Base-by-base conservation (phyloP, 768 basidiomycete species). In the Lentinula edodes region DNA sequence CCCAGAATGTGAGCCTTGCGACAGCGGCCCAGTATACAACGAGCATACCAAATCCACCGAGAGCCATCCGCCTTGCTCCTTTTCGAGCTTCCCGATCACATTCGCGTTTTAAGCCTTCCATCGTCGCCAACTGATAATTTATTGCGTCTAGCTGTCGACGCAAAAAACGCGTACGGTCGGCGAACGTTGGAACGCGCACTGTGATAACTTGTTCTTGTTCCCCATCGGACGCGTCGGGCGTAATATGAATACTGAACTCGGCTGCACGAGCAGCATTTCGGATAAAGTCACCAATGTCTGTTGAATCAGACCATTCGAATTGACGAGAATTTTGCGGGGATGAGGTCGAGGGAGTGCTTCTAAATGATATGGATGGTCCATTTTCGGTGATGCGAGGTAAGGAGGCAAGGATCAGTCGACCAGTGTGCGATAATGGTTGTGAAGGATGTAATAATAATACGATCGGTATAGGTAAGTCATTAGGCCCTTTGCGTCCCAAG, bases 391-490 rank as follows among this genome's bases (percentile, higher is more conserved):
- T 20, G 0, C 74, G 73, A 0, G 71, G 70, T 43, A 83, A 66
- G 13, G 77, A 76, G 6, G 81, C 77, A 4, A 77, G 70, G 28
- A 89, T 86, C 43, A 88, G 80, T 12, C 81, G 74, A 53, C 80
- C 76, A 52, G 86, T 76, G 67, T 90, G 87, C 1, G 84, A 85
- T 6, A 89, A 79, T 0, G 87, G 88, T 65, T 89, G 88, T 0
- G 84, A 82, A 5, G 87, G 87, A 62, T 89, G 88, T 0, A 89
- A 76, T 6, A 89, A 80, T 62, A 88, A 81, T 5, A 88, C 83
- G 65, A 82, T 66, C 68, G 85, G 76, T 50, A 60, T 10, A 51
- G 48, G 58, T 45, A 58, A 16, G 32, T 41, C 56, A 56, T 36
- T 58, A 41, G 52, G 63, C 51, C 61, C 61, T 62, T 61, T 52